Conservation (phyloP, 1,284 basidiomycete species). For the Sporisorium reilianum region DNA sequence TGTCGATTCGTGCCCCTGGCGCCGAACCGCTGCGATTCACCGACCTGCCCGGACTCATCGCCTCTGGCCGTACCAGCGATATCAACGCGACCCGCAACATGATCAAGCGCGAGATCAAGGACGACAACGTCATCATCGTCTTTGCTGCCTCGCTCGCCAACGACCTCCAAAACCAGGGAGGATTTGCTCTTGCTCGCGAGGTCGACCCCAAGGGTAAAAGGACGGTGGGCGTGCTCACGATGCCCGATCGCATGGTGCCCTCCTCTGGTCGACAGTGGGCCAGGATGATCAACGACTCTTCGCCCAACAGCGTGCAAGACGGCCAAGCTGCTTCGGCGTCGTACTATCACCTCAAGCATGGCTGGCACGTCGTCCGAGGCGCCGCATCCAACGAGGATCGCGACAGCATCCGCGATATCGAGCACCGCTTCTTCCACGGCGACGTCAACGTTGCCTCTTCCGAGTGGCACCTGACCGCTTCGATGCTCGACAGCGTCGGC, state of each 20-base stretch:
- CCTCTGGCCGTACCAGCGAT: conserved; percentile 8
- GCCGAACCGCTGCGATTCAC: conserved; percentile 32
- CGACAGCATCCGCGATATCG: conserved; percentile 6
- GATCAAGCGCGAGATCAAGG: conserved; percentile 21
- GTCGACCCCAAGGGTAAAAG: conserved; percentile 10
- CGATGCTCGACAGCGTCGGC: conserved; percentile 7
- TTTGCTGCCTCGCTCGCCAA: conserved; percentile 19
- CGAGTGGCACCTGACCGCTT: conserved; percentile 9
- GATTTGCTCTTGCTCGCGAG: conserved; percentile 13
- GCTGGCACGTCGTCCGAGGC: conserved; percentile 38
- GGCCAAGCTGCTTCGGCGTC: not conserved
- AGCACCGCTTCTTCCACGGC: conserved; percentile 12
- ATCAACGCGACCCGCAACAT: conserved; percentile 18
- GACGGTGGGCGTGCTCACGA: conserved; percentile 36
- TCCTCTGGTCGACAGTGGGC: conserved; percentile 19
- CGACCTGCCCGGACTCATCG: conserved; percentile 32
- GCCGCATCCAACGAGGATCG: conserved; percentile 24
- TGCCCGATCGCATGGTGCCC: conserved; percentile 28
- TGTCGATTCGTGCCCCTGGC: conserved; percentile 13
- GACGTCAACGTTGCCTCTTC: not conserved
- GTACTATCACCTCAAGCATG: conserved; percentile 24
- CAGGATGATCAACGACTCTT: conserved; percentile 29
- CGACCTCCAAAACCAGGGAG: conserved; percentile 20
- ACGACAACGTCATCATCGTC: conserved; percentile 18
- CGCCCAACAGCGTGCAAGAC: not conserved